phyloP scores from a whole-genome alignment of 1,284 basidiomycete species.

The Ustilago cynodontis region DNA sequence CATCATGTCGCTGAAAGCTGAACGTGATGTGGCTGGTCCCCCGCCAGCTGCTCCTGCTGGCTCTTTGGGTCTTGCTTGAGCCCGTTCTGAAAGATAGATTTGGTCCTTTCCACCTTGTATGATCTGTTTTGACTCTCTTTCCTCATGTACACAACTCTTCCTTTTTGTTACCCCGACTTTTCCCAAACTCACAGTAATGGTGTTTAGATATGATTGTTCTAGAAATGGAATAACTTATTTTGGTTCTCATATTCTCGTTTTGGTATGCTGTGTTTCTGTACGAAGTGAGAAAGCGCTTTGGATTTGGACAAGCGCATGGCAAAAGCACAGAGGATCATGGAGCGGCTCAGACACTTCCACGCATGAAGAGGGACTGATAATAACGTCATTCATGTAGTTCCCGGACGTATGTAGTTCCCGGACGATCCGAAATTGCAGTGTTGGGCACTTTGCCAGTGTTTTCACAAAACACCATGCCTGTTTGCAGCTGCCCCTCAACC shows the following conservation, averaged over 20 bases:
- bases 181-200: constrained; percentile 23
- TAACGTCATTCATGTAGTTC: too few relatives aligned
- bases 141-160: constrained; percentile 20
- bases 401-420: too few relatives aligned
- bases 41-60: constrained; percentile 34
- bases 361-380: too few relatives aligned
- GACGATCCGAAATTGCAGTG: too few relatives aligned
- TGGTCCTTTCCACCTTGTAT: background rate
- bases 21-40: constrained; percentile 27
- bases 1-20: constrained; percentile 30
- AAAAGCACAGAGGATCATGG: too few relatives aligned
- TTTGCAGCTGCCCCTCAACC: too few relatives aligned
- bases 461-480: too few relatives aligned
- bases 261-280: background rate
- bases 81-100: background rate
- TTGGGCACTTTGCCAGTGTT: too few relatives aligned
- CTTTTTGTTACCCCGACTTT: background rate
- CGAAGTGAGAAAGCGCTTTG: too few relatives aligned
- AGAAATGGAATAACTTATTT: constrained; percentile 29
- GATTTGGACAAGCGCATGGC: too few relatives aligned
- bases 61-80: constrained; percentile 45
- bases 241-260: background rate
- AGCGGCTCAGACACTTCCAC: too few relatives aligned
- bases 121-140: background rate
- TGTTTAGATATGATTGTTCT: constrained; percentile 42